These are phyloP conservation scores for Phycomyces blakesleeanus DNA, from an alignment of 192 early-diverging fungal genomes.

Conservation along the genomic window DNA sequence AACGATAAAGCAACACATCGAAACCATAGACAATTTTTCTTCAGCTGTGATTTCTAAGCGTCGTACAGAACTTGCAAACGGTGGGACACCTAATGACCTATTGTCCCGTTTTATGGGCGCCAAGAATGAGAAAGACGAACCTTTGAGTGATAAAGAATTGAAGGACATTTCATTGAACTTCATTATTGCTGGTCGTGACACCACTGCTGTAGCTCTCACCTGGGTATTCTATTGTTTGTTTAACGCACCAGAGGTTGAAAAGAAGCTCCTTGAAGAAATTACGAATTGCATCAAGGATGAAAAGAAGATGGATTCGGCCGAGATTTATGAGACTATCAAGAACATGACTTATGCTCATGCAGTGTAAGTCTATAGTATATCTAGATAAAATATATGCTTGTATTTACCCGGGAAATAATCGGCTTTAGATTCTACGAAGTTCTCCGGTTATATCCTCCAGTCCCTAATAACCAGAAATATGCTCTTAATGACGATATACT, in stretches of 20 bases:
- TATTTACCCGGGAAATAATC: slow-evolving; percentile 33
- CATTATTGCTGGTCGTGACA: slow-evolving; percentile 43
- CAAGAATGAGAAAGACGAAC: slow-evolving; percentile 22
- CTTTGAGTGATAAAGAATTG: slow-evolving; percentile 25
- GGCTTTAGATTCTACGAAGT: slow-evolving; percentile 44
- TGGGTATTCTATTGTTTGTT: slow-evolving; percentile 46
- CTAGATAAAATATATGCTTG: slow-evolving; percentile 10
- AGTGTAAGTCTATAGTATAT: slow-evolving; percentile 18
- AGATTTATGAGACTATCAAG: slow-evolving; percentile 29
- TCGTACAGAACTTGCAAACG: slow-evolving; percentile 21
- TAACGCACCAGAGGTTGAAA: slow-evolving; percentile 37
- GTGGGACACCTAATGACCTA: slow-evolving; percentile 17
- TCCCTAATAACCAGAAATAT: slow-evolving; percentile 56
- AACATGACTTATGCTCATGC: slow-evolving; percentile 37
- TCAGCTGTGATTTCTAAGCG: slow-evolving; percentile 21
- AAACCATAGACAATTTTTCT: slow-evolving; percentile 27
- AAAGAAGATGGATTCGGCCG: slow-evolving; percentile 10
- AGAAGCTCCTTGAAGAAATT: slow-evolving; percentile 43
- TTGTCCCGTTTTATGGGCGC: slow-evolving; percentile 35
- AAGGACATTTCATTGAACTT: slow-evolving; percentile 37
- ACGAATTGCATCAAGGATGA: slow-evolving; percentile 27
- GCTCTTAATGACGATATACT: slow-evolving; percentile 53
- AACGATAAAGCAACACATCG: slow-evolving; percentile 22
- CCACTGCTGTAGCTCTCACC: slow-evolving; percentile 49
- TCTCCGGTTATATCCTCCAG: slow-evolving; percentile 62